A percentile compares a stretch with the other conserved stretches of the same genome.
These are phyloP conservation scores for Grammothele lineata DNA, from an alignment of 768 basidiomycete species.

Conservation along the genomic window DNA sequence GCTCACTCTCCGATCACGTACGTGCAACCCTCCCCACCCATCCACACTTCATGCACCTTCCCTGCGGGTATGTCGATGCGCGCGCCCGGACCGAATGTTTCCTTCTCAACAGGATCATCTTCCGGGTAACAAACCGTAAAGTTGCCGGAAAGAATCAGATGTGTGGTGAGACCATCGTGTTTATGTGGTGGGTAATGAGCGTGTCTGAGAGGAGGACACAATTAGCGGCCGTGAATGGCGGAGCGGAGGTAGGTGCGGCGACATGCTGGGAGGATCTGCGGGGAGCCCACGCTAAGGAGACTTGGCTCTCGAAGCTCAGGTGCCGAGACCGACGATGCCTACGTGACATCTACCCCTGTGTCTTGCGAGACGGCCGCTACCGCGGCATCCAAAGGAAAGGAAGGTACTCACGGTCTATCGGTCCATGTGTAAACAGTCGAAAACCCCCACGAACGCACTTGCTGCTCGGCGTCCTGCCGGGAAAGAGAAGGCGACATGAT, in stretches of 20 bases:
- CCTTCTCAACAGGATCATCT: conserved; percentile 20
- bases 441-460: conserved; percentile 27
- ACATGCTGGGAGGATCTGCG: no score
- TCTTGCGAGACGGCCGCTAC: no score
- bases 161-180: conserved; percentile 25
- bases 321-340: no score
- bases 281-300: no score
- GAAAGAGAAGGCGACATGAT: conserved; percentile 11
- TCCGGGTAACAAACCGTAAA: conserved; percentile 24
- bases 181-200: conserved; percentile 25
- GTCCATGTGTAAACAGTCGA: conserved; percentile 27
- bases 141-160: conserved; percentile 25
- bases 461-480: conserved; percentile 16
- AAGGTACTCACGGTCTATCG: no score
- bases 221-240: no score
- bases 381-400: no score
- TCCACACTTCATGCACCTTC: conserved; percentile 28
- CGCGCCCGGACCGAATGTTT: conserved; percentile 23
- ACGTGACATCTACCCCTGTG: no score
- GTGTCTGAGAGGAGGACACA: no score
- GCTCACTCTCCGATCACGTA: conserved; percentile 26
- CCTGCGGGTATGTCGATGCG: conserved; percentile 25
- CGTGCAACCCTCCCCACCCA: conserved; percentile 27
- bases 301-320: no score
- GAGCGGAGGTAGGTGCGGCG: no score